Conservation (phyloP, 139 green algal species). For the Pseudopediastrum boryanum region DNA sequence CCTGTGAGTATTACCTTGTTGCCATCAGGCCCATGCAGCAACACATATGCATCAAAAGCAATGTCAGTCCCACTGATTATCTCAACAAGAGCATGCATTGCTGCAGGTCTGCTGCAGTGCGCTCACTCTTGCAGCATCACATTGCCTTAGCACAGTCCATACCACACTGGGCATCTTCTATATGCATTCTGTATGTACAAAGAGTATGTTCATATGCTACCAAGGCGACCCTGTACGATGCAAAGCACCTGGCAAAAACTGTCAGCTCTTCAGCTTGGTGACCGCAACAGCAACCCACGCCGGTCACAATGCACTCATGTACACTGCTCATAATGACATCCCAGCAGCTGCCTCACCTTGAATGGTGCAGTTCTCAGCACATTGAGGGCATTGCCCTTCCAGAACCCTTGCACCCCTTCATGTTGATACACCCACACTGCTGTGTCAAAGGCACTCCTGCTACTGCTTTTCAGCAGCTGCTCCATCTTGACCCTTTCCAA, state of each 20-base stretch:
- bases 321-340: constrained; percentile 11
- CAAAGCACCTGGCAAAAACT: neutral
- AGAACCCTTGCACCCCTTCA: constrained; percentile 64
- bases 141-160: too few relatives aligned
- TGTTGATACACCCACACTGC: constrained; percentile 36
- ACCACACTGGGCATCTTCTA: too few relatives aligned
- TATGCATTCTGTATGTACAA: too few relatives aligned
- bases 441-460: constrained; percentile 13
- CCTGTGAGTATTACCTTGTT: too few relatives aligned
- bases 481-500: constrained; percentile 68
- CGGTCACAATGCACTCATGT: neutral
- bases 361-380: constrained; percentile 78
- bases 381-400: constrained; percentile 80
- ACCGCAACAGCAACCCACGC: neutral
- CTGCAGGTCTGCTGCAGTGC: too few relatives aligned
- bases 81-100: too few relatives aligned
- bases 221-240: too few relatives aligned
- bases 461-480: constrained; percentile 56
- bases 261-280: neutral
- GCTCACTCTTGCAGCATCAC: too few relatives aligned
- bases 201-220: too few relatives aligned
- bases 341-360: constrained; percentile 52
- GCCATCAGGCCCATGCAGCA: too few relatives aligned
- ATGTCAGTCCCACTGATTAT: too few relatives aligned
- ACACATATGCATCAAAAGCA: too few relatives aligned